Conservation (phyloP, 495 filamentous ascomycete species). For the Neurospora pannonica region DNA sequence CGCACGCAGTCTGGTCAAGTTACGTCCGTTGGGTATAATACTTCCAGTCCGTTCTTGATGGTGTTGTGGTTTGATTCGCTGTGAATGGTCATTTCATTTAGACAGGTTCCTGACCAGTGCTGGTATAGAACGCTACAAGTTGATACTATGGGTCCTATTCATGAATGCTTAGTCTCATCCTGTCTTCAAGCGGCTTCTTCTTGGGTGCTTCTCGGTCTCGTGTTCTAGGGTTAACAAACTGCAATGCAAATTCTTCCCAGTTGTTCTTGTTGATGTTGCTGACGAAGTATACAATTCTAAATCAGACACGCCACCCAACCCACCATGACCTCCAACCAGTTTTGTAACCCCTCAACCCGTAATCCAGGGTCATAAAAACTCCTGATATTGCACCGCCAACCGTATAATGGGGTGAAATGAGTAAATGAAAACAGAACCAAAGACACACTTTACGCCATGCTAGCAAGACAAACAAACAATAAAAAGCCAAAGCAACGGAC, state of each 20-base stretch:
- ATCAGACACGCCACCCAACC: neutral
- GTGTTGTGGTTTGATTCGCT: neutral
- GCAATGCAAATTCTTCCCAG: neutral
- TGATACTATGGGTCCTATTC: neutral
- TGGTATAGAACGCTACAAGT: neutral
- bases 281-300: neutral
- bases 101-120: neutral
- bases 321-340: neutral
- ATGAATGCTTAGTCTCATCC: neutral
- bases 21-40: neutral
- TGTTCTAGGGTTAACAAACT: neutral
- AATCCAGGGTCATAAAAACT: neutral
- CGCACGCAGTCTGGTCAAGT: neutral
- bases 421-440: neutral
- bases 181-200: neutral
- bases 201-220: neutral
- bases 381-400: neutral
- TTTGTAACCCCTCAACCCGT: neutral
- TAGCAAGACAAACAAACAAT: neutral
- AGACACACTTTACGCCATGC: neutral
- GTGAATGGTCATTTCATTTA: neutral
- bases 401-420: neutral
- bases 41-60: neutral
- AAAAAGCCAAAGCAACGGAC: neutral
- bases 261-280: neutral